Conservation (phyloP, 495 filamentous ascomycete species). For the Aspergillus asperescens region DNA sequence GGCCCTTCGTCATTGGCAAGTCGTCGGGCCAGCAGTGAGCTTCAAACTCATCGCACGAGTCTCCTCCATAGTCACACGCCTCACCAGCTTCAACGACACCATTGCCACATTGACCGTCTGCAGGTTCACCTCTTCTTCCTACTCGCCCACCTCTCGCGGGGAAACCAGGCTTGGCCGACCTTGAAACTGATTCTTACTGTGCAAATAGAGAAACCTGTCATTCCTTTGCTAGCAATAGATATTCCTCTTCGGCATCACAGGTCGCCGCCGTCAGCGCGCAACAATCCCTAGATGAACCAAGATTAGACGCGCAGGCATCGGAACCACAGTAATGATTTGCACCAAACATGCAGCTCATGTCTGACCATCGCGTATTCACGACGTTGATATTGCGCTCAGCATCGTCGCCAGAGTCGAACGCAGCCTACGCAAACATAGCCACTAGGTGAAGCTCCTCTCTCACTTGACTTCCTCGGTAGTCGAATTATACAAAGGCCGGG, state of each 20-base stretch:
- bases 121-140: constrained; percentile 52
- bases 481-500: too few species aligned
- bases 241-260: constrained; percentile 67
- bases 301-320: constrained; percentile 44
- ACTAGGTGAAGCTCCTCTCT: too few species aligned
- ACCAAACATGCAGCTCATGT: constrained; percentile 85
- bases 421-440: constrained; percentile 67
- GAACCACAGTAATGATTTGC: constrained; percentile 81
- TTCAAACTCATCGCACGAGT: constrained; percentile 44
- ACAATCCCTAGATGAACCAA: constrained; percentile 51
- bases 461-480: too few species aligned
- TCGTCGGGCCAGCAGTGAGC: constrained; percentile 65
- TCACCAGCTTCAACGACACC: constrained; percentile 86
- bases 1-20: constrained; percentile 79
- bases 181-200: constrained; percentile 80
- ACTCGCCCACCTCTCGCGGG: not conserved
- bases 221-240: constrained; percentile 65
- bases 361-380: constrained; percentile 52
- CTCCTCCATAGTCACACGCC: constrained; percentile 79
- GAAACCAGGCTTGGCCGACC: constrained; percentile 65
- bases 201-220: constrained; percentile 75
- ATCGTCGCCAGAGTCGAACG: constrained; percentile 56
- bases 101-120: constrained; percentile 77
- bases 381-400: constrained; percentile 61
- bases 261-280: constrained; percentile 61